These are phyloP conservation scores for Quercus parvula DNA, from an alignment of 306 rosid genomes.

Conservation along the genomic window DNA sequence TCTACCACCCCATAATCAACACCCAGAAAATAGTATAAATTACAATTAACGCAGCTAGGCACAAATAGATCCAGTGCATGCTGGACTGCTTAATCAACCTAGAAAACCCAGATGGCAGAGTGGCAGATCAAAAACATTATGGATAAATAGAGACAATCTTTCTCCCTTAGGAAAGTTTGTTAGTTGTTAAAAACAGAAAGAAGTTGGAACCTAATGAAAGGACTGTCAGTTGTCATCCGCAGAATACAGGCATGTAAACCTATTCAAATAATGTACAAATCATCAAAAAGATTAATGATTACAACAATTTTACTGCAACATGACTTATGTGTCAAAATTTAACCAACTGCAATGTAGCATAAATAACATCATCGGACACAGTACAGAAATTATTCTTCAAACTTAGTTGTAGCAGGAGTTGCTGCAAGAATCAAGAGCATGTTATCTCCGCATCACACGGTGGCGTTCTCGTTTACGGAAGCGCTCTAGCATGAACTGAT, in stretches of 20 bases:
- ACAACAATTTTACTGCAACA: too few species aligned
- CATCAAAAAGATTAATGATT: not conserved
- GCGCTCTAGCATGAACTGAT: conserved; percentile 89
- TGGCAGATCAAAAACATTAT: not conserved
- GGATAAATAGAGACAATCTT: not conserved
- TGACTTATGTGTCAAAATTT: not conserved
- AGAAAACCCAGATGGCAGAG: not conserved
- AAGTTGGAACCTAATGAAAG: not conserved
- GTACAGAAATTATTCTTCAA: not conserved
- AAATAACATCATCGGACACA: not conserved
- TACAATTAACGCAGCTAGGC: too few species aligned
- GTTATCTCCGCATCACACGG: conserved; percentile 76
- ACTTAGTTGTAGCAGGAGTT: not conserved
- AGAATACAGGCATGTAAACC: not conserved
- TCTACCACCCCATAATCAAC: too few species aligned
- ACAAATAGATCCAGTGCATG: too few species aligned
- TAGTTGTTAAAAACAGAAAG: not conserved
- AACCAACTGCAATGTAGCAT: not conserved
- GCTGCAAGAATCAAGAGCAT: conserved; percentile 13
- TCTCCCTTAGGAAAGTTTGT: not conserved
- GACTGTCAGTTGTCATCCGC: not conserved
- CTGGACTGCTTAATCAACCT: not conserved
- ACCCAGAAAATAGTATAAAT: too few species aligned
- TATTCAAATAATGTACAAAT: not conserved
- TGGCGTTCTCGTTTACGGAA: conserved; percentile 95